Base-by-base conservation (phyloP, 2,329 filamentous ascomycete species). In the Colletotrichum sp. region DNA sequence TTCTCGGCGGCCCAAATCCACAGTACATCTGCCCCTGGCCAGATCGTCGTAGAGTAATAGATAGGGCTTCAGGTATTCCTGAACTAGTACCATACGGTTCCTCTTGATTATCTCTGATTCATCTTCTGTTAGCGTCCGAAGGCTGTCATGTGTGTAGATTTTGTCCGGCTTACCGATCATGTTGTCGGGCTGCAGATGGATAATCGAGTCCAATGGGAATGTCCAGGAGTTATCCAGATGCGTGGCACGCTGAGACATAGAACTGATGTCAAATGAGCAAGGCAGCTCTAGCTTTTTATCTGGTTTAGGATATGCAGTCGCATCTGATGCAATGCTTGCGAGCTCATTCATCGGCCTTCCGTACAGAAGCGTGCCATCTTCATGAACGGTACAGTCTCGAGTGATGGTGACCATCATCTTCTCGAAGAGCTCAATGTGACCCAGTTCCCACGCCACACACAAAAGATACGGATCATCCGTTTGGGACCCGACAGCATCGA, bases 401-500 rank as follows among this genome's bases (percentile, higher is more conserved):
- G 30, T 57, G 30, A 57, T 57, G 30, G 5, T 15, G 8, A 24
- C 28, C 44, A 59, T 57, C 65, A 36, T 13, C 18, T 16, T 34
- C 13, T 28, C 18, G 30, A 68, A 59, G 1, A 36, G 26, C 18
- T 57, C 49, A 10, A 57, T 57, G 5, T 57, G 12, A 9, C 65
- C 65, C 18, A 68, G 18, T 3, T 68, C 65, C 49, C 65, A 59
- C 2, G 49, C 65, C 6, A 68, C 21, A 10, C 65, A n/a, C 18
- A 68, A 15, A 10, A 59, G 26, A 13, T 16, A 26, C 12, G 44
- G 65, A 3, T 57, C 65, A 2, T 24, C 16, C 10, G 3, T 36
- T 1, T 36, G 2, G 49, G 12, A 15, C 13, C 36, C n/a, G 5
- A 57, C 65, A 59, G 18, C 49, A 18, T 36, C 49, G 13, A 68